Percentiles rank a stretch among this genome's conserved stretches.
Conservation (phyloP, 2,329 filamentous ascomycete species). For the Nigrospora osmanthi region DNA sequence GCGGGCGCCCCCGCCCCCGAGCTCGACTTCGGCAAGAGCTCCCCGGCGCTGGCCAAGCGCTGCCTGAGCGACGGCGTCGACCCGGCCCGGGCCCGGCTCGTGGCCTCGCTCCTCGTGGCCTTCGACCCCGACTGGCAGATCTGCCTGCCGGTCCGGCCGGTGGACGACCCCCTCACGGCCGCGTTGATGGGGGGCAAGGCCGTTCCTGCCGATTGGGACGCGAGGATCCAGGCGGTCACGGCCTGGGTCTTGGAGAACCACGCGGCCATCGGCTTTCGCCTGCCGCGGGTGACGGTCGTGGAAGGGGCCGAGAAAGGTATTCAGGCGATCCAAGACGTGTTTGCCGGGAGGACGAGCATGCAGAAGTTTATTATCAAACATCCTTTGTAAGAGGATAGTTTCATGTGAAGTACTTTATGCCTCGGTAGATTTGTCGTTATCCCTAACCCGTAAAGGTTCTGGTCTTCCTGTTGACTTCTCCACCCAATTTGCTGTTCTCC, state of each 20-base stretch:
- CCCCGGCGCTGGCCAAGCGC: constrained; percentile 5
- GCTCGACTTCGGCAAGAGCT: constrained; percentile 3
- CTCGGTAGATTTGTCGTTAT: too few relatives aligned
- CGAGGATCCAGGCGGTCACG: neutral
- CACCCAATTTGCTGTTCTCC: too few relatives aligned
- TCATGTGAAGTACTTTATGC: too few relatives aligned
- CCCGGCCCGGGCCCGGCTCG: neutral
- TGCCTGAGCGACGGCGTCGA: constrained; percentile 3
- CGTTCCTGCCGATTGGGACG: neutral
- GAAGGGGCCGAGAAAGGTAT: constrained; percentile 6
- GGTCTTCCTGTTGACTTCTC: too few relatives aligned
- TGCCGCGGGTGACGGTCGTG: constrained; percentile 4
- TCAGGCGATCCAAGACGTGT: constrained; percentile 7
- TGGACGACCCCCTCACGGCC: neutral
- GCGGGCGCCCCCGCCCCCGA: neutral
- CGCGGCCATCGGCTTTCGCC: neutral
- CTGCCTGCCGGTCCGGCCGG: neutral
- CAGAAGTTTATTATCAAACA: constrained; percentile 8
- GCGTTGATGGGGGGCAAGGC: too few relatives aligned
- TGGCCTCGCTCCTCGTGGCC: constrained; percentile 1
- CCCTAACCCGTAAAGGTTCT: too few relatives aligned
- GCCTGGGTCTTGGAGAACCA: neutral
- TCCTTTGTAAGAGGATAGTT: constrained; percentile 1
- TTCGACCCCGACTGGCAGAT: constrained; percentile 6
- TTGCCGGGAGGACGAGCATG: constrained; percentile 6